Evolutionary conservation across 106 monocot species (phyloP).

Genomic region (Posidonia australis): DNA sequence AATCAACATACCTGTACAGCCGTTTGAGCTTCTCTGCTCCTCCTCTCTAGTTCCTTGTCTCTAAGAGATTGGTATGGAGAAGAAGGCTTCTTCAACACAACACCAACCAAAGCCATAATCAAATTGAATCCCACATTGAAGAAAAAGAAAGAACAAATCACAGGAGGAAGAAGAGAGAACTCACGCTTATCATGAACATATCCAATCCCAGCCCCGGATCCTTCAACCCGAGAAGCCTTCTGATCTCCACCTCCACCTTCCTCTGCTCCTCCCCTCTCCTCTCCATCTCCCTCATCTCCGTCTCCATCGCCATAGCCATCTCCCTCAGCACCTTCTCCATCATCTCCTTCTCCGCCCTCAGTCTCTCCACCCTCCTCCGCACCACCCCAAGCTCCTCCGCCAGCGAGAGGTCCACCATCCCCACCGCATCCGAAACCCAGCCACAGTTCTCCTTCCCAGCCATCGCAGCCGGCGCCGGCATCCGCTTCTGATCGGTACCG

Average conservation of each 20-base stretch:
- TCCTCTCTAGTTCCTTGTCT: background rate
- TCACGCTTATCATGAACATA: background rate
- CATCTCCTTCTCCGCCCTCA: conserved; percentile 5
- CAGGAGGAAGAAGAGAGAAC: background rate
- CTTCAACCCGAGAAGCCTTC: too few species aligned
- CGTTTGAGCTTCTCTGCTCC: background rate
- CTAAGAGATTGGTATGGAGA: background rate
- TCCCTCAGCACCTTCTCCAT: conserved; percentile 3
- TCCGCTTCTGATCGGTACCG: background rate
- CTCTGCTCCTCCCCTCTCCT: background rate
- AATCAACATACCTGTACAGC: background rate
- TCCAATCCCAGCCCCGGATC: conserved; percentile 2
- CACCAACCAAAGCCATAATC: too few species aligned
- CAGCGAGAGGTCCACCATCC: background rate
- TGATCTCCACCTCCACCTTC: background rate
- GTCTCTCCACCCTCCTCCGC: conserved; percentile 1
- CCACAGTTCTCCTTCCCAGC: background rate
- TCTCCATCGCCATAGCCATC: background rate
- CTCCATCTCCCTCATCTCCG: conserved; percentile 4
- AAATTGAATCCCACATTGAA: background rate
- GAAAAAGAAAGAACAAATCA: background rate
- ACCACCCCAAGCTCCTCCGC: background rate
- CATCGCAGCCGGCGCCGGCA: background rate
- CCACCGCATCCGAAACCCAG: background rate
- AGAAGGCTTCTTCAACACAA: background rate